Evolutionary conservation across 2,329 filamentous ascomycete genomes (phyloP).

Genomic region (Torrubiella hemipterigena): DNA sequence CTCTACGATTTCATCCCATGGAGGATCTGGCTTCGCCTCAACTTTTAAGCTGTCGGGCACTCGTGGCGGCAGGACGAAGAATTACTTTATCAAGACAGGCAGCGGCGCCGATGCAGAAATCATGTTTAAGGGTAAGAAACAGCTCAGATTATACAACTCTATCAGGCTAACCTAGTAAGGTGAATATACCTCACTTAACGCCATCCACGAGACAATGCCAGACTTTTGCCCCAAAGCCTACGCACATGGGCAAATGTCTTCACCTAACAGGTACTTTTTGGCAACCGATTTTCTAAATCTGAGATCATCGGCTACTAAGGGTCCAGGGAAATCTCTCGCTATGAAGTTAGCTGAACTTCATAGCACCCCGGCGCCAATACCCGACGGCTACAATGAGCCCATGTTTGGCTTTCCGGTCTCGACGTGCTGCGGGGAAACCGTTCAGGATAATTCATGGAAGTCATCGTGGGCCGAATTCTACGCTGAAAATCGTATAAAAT

Average conservation of each 20-base stretch:
- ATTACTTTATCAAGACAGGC: slow-evolving; percentile 65
- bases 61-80: slow-evolving; percentile 33
- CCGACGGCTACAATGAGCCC: slow-evolving; percentile 42
- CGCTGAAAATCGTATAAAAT: slow-evolving; percentile 59
- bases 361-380: slow-evolving; percentile 57
- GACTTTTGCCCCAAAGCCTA: slow-evolving; percentile 65
- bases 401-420: slow-evolving; percentile 75
- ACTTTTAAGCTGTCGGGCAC: slow-evolving; percentile 46
- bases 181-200: slow-evolving; percentile 74
- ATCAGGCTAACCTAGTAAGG: slow-evolving; percentile 33
- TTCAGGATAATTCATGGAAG: slow-evolving; percentile 65
- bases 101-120: slow-evolving; percentile 42
- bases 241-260: slow-evolving; percentile 53
- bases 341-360: slow-evolving; percentile 70
- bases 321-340: slow-evolving; percentile 49
- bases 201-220: slow-evolving; percentile 61
- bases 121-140: slow-evolving; percentile 58
- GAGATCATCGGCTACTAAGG: slow-evolving; percentile 24
- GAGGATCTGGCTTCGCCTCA: slow-evolving; percentile 56
- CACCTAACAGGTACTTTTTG: slow-evolving; percentile 41
- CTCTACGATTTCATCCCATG: slow-evolving; percentile 46
- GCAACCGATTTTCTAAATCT: slow-evolving; percentile 75
- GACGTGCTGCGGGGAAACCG: slow-evolving; percentile 78
- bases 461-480: slow-evolving; percentile 79
- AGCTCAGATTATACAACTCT: not conserved